Evolutionary conservation across 805 yeast genomes (phyloP).

Genomic region (Candida stauntonica): DNA sequence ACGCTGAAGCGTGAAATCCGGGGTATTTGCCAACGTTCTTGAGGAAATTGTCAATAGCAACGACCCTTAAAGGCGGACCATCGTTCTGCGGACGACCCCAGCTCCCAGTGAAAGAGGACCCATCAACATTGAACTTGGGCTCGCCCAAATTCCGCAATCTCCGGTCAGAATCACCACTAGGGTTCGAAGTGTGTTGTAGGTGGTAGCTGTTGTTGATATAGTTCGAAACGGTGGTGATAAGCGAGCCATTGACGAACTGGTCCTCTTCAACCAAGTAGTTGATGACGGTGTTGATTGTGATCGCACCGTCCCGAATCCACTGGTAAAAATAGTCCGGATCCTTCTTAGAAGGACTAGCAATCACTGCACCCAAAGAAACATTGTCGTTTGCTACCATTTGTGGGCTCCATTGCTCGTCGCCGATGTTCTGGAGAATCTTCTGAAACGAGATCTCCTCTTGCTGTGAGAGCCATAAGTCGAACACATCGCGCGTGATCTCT

Average conservation of each 20-base stretch:
- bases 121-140: constrained; percentile 76
- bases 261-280: constrained; percentile 49
- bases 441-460: constrained; percentile 40
- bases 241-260: constrained; percentile 22
- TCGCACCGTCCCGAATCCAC: constrained; percentile 90
- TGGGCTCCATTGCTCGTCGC: constrained; percentile 33
- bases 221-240: constrained; percentile 40
- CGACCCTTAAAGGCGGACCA: constrained; percentile 83
- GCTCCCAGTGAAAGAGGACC: constrained; percentile 50
- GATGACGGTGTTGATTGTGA: constrained; percentile 64
- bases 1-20: constrained; percentile 25
- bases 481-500: constrained; percentile 27
- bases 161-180: constrained; percentile 54
- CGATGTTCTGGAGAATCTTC: constrained; percentile 45
- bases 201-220: constrained; percentile 56
- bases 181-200: constrained; percentile 65
- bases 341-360: constrained; percentile 75
- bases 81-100: constrained; percentile 98
- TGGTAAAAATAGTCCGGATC: constrained; percentile 82
- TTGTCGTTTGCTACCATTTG: constrained; percentile 28
- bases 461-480: constrained; percentile 41
- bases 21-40: constrained; percentile 35
- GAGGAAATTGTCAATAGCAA: constrained; percentile 57
- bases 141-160: constrained; percentile 70
- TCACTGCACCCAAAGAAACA: constrained; percentile 63